Conservation (phyloP, 176 grass and related monocot genomes). For the Musa acuminata region DNA sequence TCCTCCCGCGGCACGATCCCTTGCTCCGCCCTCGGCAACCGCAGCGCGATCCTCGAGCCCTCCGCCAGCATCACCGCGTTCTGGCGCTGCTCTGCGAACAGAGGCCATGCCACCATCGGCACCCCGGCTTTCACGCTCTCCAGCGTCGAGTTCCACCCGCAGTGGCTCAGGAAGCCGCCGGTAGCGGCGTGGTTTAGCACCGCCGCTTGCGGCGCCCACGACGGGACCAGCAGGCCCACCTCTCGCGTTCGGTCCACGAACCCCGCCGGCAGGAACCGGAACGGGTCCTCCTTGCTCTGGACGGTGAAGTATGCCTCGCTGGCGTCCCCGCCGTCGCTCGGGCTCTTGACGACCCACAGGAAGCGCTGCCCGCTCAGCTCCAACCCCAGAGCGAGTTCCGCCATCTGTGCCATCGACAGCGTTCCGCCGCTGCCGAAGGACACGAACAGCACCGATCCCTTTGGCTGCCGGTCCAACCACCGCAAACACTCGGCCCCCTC, state of each 20-base stretch:
- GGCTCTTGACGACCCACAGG: slow-evolving; percentile 37
- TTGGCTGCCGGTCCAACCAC: slow-evolving; percentile 30
- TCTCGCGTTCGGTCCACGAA: slow-evolving; percentile 32
- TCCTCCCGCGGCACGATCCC: slow-evolving; percentile 28
- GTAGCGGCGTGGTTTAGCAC: slow-evolving; percentile 36
- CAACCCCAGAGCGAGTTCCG: slow-evolving; percentile 39
- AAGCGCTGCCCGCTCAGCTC: slow-evolving; percentile 48
- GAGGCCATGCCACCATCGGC: slow-evolving; percentile 51
- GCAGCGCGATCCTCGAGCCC: slow-evolving; percentile 22
- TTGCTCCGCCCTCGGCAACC: background rate
- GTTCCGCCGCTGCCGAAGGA: slow-evolving; percentile 51
- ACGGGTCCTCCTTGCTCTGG: slow-evolving; percentile 15
- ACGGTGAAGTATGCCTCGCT: slow-evolving; percentile 19
- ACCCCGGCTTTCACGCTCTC: slow-evolving; percentile 42
- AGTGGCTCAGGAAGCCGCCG: slow-evolving; percentile 56
- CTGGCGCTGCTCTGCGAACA: slow-evolving; percentile 55
- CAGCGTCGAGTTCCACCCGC: slow-evolving; percentile 76
- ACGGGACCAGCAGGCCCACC: slow-evolving; percentile 35
- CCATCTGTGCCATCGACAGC: slow-evolving; percentile 28
- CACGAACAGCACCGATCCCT: slow-evolving; percentile 43
- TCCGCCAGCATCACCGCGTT: slow-evolving; percentile 36
- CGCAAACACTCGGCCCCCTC: slow-evolving; percentile 19
- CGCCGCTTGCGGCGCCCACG: slow-evolving; percentile 60
- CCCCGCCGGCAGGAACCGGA: slow-evolving; percentile 35
- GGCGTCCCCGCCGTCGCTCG: slow-evolving; percentile 22